Percentiles rank a stretch among this genome's conserved stretches.
These are phyloP conservation scores for Phytophthora foliorum DNA, from an alignment of 352 stramenopile genomes.

Conservation along the genomic window DNA sequence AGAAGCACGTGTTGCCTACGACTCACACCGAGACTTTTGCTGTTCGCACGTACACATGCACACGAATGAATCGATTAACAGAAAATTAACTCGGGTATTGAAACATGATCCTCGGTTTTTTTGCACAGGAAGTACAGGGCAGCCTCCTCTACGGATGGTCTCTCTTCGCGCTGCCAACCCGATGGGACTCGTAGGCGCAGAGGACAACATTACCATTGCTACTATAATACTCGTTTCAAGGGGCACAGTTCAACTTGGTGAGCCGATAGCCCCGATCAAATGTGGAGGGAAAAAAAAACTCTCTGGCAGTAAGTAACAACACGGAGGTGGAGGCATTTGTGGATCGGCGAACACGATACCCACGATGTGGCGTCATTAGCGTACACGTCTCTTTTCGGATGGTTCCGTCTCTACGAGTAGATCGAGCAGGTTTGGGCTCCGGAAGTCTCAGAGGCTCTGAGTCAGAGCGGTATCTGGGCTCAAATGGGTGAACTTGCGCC, in stretches of 20 bases:
- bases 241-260: slow-evolving; percentile 18
- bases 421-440: slow-evolving; percentile 19
- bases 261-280: not conserved
- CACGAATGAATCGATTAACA: not conserved
- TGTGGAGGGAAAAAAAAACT: not conserved
- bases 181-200: no score
- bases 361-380: not conserved
- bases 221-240: not conserved
- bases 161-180: not conserved
- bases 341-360: slow-evolving; percentile 21
- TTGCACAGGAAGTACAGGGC: no score
- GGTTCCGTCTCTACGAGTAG: slow-evolving; percentile 23
- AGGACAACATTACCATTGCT: slow-evolving; percentile 15
- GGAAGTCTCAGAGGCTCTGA: no score
- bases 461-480: slow-evolving; percentile 16
- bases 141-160: not conserved
- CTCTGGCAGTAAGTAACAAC: slow-evolving; percentile 24
- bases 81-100: not conserved
- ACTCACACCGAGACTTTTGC: not conserved
- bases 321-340: slow-evolving; percentile 8
- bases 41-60: not conserved
- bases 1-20: no score
- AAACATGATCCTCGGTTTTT: no score
- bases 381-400: slow-evolving; percentile 14
- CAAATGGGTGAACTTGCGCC: slow-evolving; percentile 20